Base-by-base conservation (phyloP, 352 stramenopile species). In the Phytophthora kernoviae region DNA sequence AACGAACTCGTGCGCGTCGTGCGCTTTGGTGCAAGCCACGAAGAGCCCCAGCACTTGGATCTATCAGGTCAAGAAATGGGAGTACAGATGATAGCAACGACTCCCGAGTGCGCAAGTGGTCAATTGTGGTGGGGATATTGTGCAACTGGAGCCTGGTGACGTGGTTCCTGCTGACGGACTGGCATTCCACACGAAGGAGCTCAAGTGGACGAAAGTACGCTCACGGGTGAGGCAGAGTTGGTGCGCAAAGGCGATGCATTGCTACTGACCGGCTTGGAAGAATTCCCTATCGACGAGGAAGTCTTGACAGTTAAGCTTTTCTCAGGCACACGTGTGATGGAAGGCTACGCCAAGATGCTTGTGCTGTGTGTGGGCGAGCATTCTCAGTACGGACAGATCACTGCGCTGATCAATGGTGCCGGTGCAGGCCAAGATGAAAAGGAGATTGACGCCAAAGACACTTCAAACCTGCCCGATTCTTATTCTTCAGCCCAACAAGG, bases 321-420 rank as follows among this genome's bases (percentile, higher is more conserved):
- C 33, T 96, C 84, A 10, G 94, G 92, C 20, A 98, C 91, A 36
- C 88, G 88, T n/a, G 81, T 96, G 15, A 94, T 93, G 62, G 84
- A 91, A 50, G 94, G 93, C 15, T 84, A 82, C 21, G 90, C 76
- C 22, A 79, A 84, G 49, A 96, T 97, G 77, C 69, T 98, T n/a
- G 90, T 96, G 22, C 77, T 94, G 34, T 93, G 89, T 42, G 93
- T 98, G 20, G 93, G 94, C 21, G 84, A 85, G 24, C 66, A 97
- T 54, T 94, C 73, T 22, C 88, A 97, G 56, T 91, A 90, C 56
- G 91, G 93, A 11, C 87, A 93, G 36, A 98, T 98, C 70, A 79
- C 72, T 37, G 54, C 55, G 49, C 54, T 87, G n/a, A 79, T 84
- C 48, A 75, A 90, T 70, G 73, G 85, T 58, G 24, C 15, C 5